Percentiles rank a stretch among this genome's conserved stretches.
Evolutionary conservation across 192 early-diverging fungal species (phyloP).

Genomic region (Podila clonocystis): DNA sequence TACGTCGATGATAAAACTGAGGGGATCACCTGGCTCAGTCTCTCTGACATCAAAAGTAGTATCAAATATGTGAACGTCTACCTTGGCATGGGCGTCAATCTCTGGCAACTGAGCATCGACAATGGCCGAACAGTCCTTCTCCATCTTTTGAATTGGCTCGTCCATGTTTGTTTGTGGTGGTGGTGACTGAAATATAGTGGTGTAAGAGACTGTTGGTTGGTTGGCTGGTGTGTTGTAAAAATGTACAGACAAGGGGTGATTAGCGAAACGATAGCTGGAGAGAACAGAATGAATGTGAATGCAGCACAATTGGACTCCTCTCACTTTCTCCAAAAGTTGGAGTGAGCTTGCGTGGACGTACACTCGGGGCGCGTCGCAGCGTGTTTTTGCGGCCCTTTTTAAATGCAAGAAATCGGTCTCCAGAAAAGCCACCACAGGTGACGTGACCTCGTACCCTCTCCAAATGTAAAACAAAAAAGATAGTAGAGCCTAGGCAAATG

Average conservation of each 20-base stretch:
- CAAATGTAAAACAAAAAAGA: no score
- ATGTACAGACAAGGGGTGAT: background rate
- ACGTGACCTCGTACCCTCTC: no score
- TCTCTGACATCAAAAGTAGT: background rate
- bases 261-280: no score
- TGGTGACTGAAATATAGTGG: background rate
- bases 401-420: no score
- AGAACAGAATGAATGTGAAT: background rate
- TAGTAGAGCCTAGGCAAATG: no score
- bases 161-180: constrained; percentile 41
- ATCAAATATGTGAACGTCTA: constrained; percentile 32
- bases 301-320: background rate
- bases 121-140: constrained; percentile 88
- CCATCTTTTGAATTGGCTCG: constrained; percentile 83
- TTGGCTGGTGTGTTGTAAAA: background rate
- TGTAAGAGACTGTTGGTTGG: background rate
- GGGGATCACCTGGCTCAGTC: background rate
- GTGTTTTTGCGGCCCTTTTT: no score
- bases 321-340: background rate
- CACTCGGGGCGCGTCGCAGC: background rate
- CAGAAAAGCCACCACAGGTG: no score
- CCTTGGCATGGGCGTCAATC: constrained; percentile 74
- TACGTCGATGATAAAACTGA: background rate
- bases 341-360: constrained; percentile 2
- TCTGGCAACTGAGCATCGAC: constrained; percentile 84